phyloP scores from a whole-genome alignment of 306 rosid species.

The Parietaria judaica region DNA sequence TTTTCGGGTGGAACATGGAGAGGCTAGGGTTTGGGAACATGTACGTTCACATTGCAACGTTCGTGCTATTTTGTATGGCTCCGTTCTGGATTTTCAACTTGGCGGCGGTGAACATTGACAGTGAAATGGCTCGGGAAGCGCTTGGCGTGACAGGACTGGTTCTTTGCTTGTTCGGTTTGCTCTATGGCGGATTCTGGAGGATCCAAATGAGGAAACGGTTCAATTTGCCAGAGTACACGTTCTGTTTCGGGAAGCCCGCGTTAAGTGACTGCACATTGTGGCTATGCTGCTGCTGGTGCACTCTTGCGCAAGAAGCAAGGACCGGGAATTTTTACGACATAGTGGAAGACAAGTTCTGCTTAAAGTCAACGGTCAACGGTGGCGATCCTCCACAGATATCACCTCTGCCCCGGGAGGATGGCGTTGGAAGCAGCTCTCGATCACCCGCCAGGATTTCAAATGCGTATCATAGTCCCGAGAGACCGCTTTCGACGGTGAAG shows the following conservation, averaged over 20 bases:
- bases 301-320: conserved; percentile 89
- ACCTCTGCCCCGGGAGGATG: conserved; percentile 49
- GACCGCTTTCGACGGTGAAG: conserved; percentile 35
- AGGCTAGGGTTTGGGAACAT: conserved; percentile 92
- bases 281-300: conserved; percentile 92
- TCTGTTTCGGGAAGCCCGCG: conserved; percentile 63
- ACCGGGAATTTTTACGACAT: conserved; percentile 63
- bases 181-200: conserved; percentile 98
- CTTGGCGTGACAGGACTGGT: conserved; percentile 51
- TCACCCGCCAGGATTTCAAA: conserved; percentile 29
- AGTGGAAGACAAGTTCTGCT: conserved; percentile 42
- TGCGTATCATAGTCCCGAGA: conserved; percentile 38
- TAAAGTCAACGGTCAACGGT: conserved; percentile 22
- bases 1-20: conserved; percentile 95
- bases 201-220: conserved; percentile 88
- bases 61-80: conserved; percentile 72
- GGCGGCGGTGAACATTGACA: conserved; percentile 82
- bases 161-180: conserved; percentile 76
- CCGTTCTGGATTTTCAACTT: conserved; percentile 83
- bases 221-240: conserved; percentile 63
- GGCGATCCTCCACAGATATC: conserved; percentile 24
- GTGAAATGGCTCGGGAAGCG: conserved; percentile 48
- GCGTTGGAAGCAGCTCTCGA: conserved; percentile 27
- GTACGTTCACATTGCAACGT: conserved; percentile 86
- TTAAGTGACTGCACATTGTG: conserved; percentile 71